Evolutionary conservation across 2,329 filamentous ascomycete species (phyloP).

Genomic region (Ophidiomyces ophidiicola): DNA sequence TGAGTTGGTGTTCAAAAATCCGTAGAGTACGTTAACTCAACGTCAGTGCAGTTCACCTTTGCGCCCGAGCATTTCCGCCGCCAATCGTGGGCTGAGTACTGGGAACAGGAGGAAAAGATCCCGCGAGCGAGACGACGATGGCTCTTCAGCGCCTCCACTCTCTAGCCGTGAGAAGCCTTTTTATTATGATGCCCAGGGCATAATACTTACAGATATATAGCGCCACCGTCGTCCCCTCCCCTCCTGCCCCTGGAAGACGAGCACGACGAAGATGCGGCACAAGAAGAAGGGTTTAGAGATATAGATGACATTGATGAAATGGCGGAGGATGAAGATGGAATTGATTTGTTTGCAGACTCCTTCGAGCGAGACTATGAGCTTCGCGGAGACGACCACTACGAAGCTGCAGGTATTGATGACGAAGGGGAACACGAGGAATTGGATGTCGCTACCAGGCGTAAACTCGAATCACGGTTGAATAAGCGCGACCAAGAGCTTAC

Average conservation of each 20-base stretch:
- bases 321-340: conserved; percentile 57
- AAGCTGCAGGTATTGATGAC: conserved; percentile 50
- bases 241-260: conserved; percentile 41
- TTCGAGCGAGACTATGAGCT: conserved; percentile 51
- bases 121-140: conserved; percentile 48
- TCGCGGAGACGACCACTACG: conserved; percentile 40
- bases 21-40: neutral
- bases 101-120: conserved; percentile 49
- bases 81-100: conserved; percentile 56
- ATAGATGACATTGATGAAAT: conserved; percentile 57
- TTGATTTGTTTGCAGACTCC: conserved; percentile 56
- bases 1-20: too few species aligned
- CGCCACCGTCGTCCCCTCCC: conserved; percentile 49
- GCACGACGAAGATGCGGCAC: conserved; percentile 35
- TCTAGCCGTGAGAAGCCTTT: conserved; percentile 47
- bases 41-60: conserved; percentile 58
- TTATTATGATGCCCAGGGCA: neutral
- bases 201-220: conserved; percentile 17
- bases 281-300: conserved; percentile 49
- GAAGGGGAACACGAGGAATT: conserved; percentile 53
- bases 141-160: conserved; percentile 48
- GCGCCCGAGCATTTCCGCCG: conserved; percentile 66
- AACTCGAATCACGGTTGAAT: conserved; percentile 51
- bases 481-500: conserved; percentile 49
- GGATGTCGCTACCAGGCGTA: conserved; percentile 45